Conservation (phyloP, 1,284 basidiomycete species). For the Sporisorium scitamineum region DNA sequence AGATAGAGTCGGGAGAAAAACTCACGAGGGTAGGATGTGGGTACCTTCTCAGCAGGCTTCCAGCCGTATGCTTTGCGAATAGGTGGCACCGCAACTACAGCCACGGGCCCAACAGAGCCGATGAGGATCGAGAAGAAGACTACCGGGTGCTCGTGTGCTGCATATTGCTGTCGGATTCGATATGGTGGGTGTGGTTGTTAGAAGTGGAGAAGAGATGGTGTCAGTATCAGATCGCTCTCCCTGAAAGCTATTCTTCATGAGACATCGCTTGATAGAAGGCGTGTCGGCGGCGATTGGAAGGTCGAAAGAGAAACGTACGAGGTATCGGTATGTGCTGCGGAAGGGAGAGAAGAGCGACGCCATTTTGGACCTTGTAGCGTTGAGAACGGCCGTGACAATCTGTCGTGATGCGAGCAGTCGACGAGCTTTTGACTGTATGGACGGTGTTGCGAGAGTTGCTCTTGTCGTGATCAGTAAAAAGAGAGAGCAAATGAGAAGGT, state of each 20-base stretch:
- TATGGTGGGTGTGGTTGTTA: background rate
- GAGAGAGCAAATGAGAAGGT: background rate
- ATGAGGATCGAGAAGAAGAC: conserved; percentile 88
- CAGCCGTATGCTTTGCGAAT: conserved; percentile 81
- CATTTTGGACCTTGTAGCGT: conserved; percentile 22
- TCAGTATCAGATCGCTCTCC: background rate
- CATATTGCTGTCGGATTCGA: conserved; percentile 74
- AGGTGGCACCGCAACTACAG: conserved; percentile 82
- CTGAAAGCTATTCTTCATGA: background rate
- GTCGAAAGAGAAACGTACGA: conserved; percentile 45
- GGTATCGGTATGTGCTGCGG: conserved; percentile 62
- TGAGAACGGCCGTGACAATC: too few relatives aligned
- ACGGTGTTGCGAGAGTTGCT: too few relatives aligned
- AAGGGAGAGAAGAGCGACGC: conserved; percentile 61
- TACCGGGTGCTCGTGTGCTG: conserved; percentile 91
- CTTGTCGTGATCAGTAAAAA: background rate
- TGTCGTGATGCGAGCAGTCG: background rate
- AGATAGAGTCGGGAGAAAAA: conserved; percentile 55
- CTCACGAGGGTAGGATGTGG: conserved; percentile 87
- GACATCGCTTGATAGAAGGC: too few relatives aligned
- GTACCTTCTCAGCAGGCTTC: conserved; percentile 79
- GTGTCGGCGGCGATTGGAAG: background rate
- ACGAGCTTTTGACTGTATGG: too few relatives aligned
- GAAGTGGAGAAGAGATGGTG: background rate
- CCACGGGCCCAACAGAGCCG: conserved; percentile 76